Percentiles rank a stretch among this genome's conserved stretches.
Conservation (phyloP, 2,329 filamentous ascomycete genomes). For the Aspergillus sp. region DNA sequence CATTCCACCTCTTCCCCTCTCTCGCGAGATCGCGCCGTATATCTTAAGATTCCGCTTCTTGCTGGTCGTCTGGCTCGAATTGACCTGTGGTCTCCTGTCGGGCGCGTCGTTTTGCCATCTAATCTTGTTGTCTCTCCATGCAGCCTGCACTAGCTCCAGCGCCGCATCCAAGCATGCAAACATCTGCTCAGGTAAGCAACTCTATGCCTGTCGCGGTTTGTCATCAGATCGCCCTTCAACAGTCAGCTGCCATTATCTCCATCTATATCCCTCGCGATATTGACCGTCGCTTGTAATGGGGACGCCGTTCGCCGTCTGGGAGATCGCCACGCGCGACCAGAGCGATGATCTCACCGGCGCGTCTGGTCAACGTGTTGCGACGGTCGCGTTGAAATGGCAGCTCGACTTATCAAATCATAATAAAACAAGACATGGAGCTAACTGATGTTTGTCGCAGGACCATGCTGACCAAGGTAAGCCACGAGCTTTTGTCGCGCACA, state of each 20-base stretch:
- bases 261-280: neutral
- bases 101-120: conserved; percentile 20
- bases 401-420: neutral
- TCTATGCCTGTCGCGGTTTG: conserved; percentile 34
- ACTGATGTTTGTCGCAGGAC: conserved; percentile 31
- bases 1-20: conserved; percentile 16
- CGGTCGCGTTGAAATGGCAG: conserved; percentile 12
- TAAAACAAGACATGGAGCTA: conserved; percentile 7
- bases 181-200: conserved; percentile 56
- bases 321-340: conserved; percentile 1
- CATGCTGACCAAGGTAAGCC: conserved; percentile 48
- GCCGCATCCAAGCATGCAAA: conserved; percentile 50
- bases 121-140: conserved; percentile 29
- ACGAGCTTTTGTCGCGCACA: conserved; percentile 15
- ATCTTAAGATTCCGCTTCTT: neutral
- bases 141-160: conserved; percentile 50
- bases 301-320: neutral
- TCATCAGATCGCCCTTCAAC: conserved; percentile 31
- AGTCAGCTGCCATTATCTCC: neutral
- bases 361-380: neutral
- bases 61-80: conserved; percentile 15
- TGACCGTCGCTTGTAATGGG: neutral
- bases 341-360: conserved; percentile 8
- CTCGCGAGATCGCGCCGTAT: conserved; percentile 10
- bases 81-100: conserved; percentile 12